A percentile compares a stretch with the other conserved stretches of the same genome.
These are phyloP conservation scores for Mortierella hygrophila DNA, from an alignment of 192 early-diverging fungal genomes.

Conservation along the genomic window DNA sequence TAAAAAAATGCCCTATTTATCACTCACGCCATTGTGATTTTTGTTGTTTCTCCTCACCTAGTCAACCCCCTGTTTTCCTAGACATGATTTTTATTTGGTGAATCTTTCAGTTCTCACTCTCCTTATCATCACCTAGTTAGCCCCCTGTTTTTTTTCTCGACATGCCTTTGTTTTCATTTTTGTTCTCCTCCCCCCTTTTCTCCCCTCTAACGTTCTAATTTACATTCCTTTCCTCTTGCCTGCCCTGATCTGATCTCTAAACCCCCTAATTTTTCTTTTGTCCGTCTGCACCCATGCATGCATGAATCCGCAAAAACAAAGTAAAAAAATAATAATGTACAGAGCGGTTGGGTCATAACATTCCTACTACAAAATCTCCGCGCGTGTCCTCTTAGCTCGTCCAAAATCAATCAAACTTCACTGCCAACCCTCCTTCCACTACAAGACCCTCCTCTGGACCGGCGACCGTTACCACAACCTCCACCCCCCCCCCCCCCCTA, in stretches of 20 bases:
- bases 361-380: slow-evolving; percentile 7
- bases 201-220: neutral
- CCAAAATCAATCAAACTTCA: slow-evolving; percentile 6
- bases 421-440: slow-evolving; percentile 21
- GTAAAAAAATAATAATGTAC: neutral
- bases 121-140: too few relatives aligned
- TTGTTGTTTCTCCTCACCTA: too few relatives aligned
- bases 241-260: neutral
- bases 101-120: too few relatives aligned
- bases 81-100: too few relatives aligned
- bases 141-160: too few relatives aligned
- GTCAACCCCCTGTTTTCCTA: too few relatives aligned
- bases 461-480: slow-evolving; percentile 16
- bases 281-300: neutral
- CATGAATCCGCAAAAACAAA: neutral
- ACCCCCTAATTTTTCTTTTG: neutral
- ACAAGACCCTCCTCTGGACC: slow-evolving; percentile 11
- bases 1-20: neutral
- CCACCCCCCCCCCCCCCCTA: neutral
- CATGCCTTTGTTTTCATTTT: too few relatives aligned
- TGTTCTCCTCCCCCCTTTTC: too few relatives aligned
- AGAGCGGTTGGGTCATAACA: slow-evolving; percentile 23
- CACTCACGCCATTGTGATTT: too few relatives aligned
- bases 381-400: slow-evolving; percentile 8
- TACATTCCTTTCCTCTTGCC: neutral